Base-by-base conservation (phyloP, 495 filamentous ascomycete species). In the Amorphotheca resinae region DNA sequence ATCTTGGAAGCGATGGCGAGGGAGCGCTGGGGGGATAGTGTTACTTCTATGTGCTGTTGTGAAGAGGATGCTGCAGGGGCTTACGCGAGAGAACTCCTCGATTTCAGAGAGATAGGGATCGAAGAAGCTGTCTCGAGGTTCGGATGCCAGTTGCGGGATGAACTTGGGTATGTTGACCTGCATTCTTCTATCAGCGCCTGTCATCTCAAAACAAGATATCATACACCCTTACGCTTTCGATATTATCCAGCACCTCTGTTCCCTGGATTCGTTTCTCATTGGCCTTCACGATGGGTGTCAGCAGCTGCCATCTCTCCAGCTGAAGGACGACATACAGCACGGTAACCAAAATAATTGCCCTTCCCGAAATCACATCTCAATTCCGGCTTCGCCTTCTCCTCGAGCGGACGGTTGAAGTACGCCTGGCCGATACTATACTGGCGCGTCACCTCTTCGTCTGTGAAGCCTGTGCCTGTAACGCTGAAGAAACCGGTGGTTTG, bases 371-470 rank as follows among this genome's bases (percentile, higher is more conserved):
- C 62, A 42, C 62, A 66, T n/a, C n/a, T n/a, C n/a, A n/a, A n/a
- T 2, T 56, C 54, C 17, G 62, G 53, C 36, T 55, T 57, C 42
- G 52, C 25, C 33, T 52, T 58, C 44, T 74, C 72, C 30, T 74
- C 68, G 9, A 67, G 52, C 0, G 72, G 70, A 0, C 77, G 62
- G 1, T 64, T 52, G 53, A 74, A 73, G 48, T 76, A 68, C 32
- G 70, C 64, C 22, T 67, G 64, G 6, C 67, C 74, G 0, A 78
- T 61, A 33, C 68, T 69, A 44, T 76, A 79, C 44, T 79, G 75
- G 26, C 58, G 54, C 43, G 73, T 66, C 6, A 79, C 63, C 49
- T 76, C 64, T 32, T 76, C 73, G 44, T 78, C 70, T 42, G 56
- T 51, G 22, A 77, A 64, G 48, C 69, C 71, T 52, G 74, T 75